phyloP scores from a whole-genome alignment of 257 asterid species.

The Solanum virginianum region DNA sequence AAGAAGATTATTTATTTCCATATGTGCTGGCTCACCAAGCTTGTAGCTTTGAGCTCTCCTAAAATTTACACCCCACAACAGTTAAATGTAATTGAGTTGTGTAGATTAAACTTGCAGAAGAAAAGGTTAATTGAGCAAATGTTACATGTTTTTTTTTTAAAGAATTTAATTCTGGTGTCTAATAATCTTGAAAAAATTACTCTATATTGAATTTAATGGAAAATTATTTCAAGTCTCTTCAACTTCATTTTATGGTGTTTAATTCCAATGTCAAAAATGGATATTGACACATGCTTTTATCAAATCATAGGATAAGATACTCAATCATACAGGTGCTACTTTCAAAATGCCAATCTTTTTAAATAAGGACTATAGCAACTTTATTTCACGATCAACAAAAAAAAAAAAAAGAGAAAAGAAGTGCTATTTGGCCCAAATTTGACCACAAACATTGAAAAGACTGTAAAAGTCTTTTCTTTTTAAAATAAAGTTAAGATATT shows the following conservation, averaged over 20 bases:
- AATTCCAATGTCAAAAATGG: not conserved
- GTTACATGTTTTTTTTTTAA: not conserved
- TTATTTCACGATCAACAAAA: not conserved
- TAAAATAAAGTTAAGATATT: no score
- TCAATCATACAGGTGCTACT: not conserved
- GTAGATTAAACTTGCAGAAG: not conserved
- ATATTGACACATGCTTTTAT: not conserved
- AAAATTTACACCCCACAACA: not conserved
- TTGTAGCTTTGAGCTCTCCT: not conserved
- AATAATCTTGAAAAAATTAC: not conserved
- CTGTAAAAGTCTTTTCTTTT: no score
- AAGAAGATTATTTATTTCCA: not conserved
- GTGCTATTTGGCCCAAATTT: no score
- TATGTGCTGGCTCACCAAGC: not conserved
- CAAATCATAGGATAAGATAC: not conserved
- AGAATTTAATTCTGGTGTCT: not conserved
- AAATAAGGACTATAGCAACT: not conserved
- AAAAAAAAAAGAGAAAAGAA: no score
- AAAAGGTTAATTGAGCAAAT: not conserved
- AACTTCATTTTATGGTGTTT: not conserved
- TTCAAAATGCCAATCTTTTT: not conserved
- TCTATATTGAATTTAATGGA: not conserved
- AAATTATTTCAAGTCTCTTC: not conserved
- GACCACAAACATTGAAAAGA: no score
- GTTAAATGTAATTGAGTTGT: not conserved